A percentile compares a stretch with the other conserved stretches of the same genome.
Evolutionary conservation across 2,329 filamentous ascomycete genomes (phyloP).

Genomic region (Colletotrichum somersetense): DNA sequence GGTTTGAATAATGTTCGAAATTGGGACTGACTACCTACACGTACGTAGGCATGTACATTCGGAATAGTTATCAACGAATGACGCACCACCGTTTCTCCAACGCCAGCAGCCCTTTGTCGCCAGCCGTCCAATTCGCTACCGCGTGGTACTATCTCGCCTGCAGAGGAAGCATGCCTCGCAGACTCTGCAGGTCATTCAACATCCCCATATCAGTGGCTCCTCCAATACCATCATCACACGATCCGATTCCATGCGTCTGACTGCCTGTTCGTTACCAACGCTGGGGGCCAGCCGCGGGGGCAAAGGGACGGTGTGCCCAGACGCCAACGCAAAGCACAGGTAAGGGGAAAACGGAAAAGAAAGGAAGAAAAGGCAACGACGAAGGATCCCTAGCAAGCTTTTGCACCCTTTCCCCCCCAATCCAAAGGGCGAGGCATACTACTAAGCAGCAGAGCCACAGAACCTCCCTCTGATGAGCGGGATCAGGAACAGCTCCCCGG

Average conservation of each 20-base stretch:
- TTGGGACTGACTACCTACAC: not conserved
- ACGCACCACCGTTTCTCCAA: not conserved
- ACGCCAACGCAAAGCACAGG: slow-evolving; percentile 10
- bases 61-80: slow-evolving; percentile 2
- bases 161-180: slow-evolving; percentile 14
- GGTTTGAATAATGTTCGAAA: slow-evolving; percentile 11
- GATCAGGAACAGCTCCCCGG: slow-evolving; percentile 6
- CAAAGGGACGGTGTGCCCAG: slow-evolving; percentile 19
- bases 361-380: slow-evolving; percentile 2
- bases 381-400: slow-evolving; percentile 27
- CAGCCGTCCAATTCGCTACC: not conserved
- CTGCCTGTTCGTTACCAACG: slow-evolving; percentile 16
- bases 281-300: slow-evolving; percentile 5
- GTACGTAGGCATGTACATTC: not conserved
- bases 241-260: slow-evolving; percentile 20
- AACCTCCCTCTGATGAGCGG: not conserved
- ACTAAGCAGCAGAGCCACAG: slow-evolving; percentile 8
- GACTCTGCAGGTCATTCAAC: slow-evolving; percentile 25
- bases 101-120: not conserved
- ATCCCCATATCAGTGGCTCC: slow-evolving; percentile 1
- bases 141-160: slow-evolving; percentile 1
- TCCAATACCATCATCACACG: slow-evolving; percentile 15
- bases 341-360: not conserved
- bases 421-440: not conserved
- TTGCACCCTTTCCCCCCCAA: slow-evolving; percentile 3